Conservation (phyloP, 2,329 filamentous ascomycete species). For the Pseudogymnoascus sp. region DNA sequence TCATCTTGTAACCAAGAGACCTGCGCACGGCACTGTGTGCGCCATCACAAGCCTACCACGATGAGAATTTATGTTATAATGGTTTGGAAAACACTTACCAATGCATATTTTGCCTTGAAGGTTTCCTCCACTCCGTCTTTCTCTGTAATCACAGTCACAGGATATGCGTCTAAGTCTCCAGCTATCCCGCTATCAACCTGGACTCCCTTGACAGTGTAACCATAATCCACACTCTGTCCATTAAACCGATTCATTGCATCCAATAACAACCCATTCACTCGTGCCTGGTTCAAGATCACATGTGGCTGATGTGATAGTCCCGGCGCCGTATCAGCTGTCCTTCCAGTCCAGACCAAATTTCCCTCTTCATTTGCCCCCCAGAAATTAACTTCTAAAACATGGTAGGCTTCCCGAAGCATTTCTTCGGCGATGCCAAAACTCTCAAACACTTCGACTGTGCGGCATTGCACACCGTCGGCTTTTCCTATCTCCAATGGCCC, state of each 20-base stretch:
- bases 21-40: conserved; percentile 42
- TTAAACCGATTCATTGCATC: conserved; percentile 37
- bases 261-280: conserved; percentile 46
- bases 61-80: conserved; percentile 19
- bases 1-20: conserved; percentile 45
- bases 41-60: conserved; percentile 30
- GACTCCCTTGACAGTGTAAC: conserved; percentile 30
- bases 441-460: conserved; percentile 54
- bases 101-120: conserved; percentile 41
- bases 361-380: conserved; percentile 31
- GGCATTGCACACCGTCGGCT: conserved; percentile 54
- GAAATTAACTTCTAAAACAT: conserved; percentile 46
- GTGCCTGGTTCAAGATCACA: conserved; percentile 48
- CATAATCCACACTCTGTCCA: conserved; percentile 42
- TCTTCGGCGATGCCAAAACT: conserved; percentile 46
- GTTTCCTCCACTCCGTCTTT: conserved; percentile 32
- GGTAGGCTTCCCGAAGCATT: conserved; percentile 45
- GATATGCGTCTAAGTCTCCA: neutral
- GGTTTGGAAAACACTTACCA: conserved; percentile 32
- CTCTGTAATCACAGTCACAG: conserved; percentile 31
- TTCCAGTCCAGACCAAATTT: neutral
- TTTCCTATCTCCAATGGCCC: conserved; percentile 50
- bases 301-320: conserved; percentile 35
- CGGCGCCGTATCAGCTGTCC: neutral
- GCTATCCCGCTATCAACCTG: conserved; percentile 34